phyloP scores from a whole-genome alignment of 2,329 filamentous ascomycete genomes.

The Nothophaeocryptopus gaeumannii region DNA sequence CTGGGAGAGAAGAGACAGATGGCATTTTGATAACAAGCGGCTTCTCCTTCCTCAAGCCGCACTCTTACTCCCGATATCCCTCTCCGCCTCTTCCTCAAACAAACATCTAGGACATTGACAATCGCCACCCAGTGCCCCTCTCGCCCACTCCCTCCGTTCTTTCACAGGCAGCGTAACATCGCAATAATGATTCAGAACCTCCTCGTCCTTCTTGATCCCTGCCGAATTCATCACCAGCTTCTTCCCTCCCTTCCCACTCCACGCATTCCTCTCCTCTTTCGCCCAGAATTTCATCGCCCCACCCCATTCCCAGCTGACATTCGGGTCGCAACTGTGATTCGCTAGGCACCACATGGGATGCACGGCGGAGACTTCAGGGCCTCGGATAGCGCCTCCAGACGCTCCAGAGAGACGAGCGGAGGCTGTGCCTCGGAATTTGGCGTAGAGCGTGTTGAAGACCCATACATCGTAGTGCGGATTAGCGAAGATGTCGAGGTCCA shows the following conservation, averaged over 20 bases:
- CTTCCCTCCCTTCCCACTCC: slow-evolving; percentile 36
- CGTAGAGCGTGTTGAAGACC: slow-evolving; percentile 87
- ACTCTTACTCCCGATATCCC: too few relatives aligned
- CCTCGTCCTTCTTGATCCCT: slow-evolving; percentile 73
- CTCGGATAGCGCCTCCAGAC: slow-evolving; percentile 60
- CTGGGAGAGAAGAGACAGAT: too few relatives aligned
- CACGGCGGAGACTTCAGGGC: slow-evolving; percentile 87
- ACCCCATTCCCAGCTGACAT: slow-evolving; percentile 91
- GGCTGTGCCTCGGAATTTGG: slow-evolving; percentile 90
- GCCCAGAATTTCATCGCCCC: slow-evolving; percentile 71
- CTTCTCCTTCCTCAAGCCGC: too few relatives aligned
- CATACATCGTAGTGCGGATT: slow-evolving; percentile 63
- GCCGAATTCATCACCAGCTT: slow-evolving; percentile 24
- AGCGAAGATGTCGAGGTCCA: slow-evolving; percentile 75
- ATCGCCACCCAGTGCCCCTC: slow-evolving; percentile 79
- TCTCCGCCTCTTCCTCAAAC: slow-evolving; percentile 37
- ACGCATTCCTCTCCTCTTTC: slow-evolving; percentile 56
- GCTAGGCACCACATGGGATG: slow-evolving; percentile 95
- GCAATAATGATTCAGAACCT: slow-evolving; percentile 92
- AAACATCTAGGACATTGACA: slow-evolving; percentile 84
- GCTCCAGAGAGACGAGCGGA: slow-evolving; percentile 70
- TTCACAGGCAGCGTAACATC: slow-evolving; percentile 76
- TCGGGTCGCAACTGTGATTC: slow-evolving; percentile 94
- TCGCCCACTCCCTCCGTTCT: slow-evolving; percentile 83
- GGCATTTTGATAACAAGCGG: too few relatives aligned